phyloP scores from a whole-genome alignment of 2,329 filamentous ascomycete species.

The Talaromyces sp. region DNA sequence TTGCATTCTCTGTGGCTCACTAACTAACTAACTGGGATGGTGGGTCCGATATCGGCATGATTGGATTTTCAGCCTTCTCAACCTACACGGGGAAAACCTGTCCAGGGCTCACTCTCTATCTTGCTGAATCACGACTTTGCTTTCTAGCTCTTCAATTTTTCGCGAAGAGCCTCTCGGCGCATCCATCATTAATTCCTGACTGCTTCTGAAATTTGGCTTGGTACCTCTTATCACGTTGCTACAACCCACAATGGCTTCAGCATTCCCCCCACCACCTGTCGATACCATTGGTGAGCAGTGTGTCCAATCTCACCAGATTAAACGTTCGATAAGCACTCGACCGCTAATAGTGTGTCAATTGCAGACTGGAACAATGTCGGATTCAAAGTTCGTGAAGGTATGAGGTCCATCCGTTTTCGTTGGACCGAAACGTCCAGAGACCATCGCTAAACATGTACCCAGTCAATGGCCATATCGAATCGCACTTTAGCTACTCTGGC shows the following conservation, averaged over 20 bases:
- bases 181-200: not conserved
- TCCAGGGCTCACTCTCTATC: not conserved
- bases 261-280: conserved; percentile 33
- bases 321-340: not conserved
- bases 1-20: too few species aligned
- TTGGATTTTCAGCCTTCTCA: not conserved
- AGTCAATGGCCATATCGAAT: conserved; percentile 93
- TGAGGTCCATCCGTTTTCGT: conserved; percentile 33
- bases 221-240: not conserved
- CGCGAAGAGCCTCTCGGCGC: not conserved
- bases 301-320: not conserved
- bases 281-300: conserved; percentile 23
- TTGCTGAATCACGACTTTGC: not conserved
- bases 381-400: conserved; percentile 87
- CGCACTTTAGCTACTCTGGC: conserved; percentile 70
- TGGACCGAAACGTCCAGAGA: not conserved
- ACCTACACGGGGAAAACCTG: not conserved
- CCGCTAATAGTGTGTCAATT: not conserved
- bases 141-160: not conserved
- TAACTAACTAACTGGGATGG: not conserved
- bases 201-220: not conserved
- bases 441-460: not conserved
- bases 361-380: conserved; percentile 88
- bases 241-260: conserved; percentile 5
- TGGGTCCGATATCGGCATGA: not conserved